These are phyloP conservation scores for Leptoxyphium fumago DNA, from an alignment of 2,329 filamentous ascomycete genomes.

Conservation along the genomic window DNA sequence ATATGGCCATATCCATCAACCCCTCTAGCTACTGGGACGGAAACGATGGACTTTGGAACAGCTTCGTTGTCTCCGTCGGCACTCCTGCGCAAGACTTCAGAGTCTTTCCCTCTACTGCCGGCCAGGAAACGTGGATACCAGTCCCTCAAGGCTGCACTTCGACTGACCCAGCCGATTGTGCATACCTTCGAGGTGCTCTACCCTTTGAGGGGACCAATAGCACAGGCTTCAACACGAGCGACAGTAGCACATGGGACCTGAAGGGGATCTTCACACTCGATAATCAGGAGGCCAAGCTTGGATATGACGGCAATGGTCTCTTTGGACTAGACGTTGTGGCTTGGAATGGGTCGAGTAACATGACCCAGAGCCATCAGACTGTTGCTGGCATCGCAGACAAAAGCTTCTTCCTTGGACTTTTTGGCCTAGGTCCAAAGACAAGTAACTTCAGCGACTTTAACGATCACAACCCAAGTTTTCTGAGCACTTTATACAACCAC, in stretches of 20 bases:
- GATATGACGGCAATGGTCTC: conserved; percentile 16
- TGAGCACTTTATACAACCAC: conserved; percentile 17
- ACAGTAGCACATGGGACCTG: conserved; percentile 19
- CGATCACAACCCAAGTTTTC: conserved; percentile 17
- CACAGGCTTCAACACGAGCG: conserved; percentile 16
- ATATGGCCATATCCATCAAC: background rate
- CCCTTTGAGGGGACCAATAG: conserved; percentile 12
- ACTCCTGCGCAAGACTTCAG: conserved; percentile 11
- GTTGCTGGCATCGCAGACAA: conserved; percentile 22
- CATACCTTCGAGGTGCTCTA: conserved; percentile 15
- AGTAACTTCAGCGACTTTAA: conserved; percentile 26
- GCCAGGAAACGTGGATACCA: conserved; percentile 22
- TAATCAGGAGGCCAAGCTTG: conserved; percentile 15
- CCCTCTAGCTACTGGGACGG: conserved; percentile 7
- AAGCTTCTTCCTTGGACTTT: conserved; percentile 23
- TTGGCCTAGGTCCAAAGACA: conserved; percentile 23
- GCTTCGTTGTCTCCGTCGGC: conserved; percentile 11
- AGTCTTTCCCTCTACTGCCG: conserved; percentile 15
- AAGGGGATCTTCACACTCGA: conserved; percentile 20
- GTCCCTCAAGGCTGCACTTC: conserved; percentile 20
- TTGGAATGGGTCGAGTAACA: conserved; percentile 5
- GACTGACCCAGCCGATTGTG: conserved; percentile 11
- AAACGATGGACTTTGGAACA: conserved; percentile 13
- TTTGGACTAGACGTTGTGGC: conserved; percentile 23
- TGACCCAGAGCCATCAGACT: conserved; percentile 19